These are phyloP conservation scores for Acacia confusa DNA, from an alignment of 306 rosid genomes.

Conservation along the genomic window DNA sequence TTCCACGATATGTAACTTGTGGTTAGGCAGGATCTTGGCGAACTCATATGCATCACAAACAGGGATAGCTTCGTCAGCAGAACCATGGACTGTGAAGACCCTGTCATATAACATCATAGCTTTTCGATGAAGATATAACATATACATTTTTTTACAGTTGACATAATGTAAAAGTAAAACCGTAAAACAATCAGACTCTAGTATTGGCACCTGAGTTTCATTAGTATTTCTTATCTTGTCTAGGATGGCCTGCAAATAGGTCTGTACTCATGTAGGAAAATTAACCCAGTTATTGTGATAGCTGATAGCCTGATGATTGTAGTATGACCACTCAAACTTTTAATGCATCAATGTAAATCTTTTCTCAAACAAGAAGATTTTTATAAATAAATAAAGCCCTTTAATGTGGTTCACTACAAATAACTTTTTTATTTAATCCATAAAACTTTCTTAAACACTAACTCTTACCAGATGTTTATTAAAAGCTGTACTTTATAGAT, in stretches of 20 bases:
- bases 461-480: neutral
- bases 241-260: neutral
- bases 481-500: neutral
- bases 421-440: neutral
- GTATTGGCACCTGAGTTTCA: neutral
- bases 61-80: slow-evolving; percentile 50
- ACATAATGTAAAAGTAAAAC: neutral
- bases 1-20: slow-evolving; percentile 57
- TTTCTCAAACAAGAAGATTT: neutral
- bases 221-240: neutral
- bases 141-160: neutral
- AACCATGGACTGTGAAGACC: slow-evolving; percentile 77
- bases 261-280: neutral
- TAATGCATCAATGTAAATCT: neutral
- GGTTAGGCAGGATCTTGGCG: slow-evolving; percentile 72
- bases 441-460: neutral
- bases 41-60: slow-evolving; percentile 65
- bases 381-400: neutral
- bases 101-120: slow-evolving; percentile 37
- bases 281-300: neutral
- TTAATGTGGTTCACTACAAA: neutral
- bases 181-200: neutral
- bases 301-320: neutral
- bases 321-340: neutral
- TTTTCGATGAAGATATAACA: neutral